These are phyloP conservation scores for Colletotrichum neosansevieriae DNA, from an alignment of 2,329 filamentous ascomycete genomes.

Conservation along the genomic window DNA sequence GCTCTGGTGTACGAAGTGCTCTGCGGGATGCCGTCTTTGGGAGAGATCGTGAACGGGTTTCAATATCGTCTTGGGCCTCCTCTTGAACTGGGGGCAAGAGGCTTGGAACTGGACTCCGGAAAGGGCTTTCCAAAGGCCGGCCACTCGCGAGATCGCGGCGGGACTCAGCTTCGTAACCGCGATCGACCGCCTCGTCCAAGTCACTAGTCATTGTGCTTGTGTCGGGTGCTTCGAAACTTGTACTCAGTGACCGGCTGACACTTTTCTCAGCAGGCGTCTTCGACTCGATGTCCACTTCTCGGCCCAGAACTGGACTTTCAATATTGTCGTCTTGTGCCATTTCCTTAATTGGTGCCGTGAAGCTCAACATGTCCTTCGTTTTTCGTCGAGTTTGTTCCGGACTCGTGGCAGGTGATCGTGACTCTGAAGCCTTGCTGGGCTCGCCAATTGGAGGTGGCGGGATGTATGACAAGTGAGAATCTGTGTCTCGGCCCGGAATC, in stretches of 20 bases:
- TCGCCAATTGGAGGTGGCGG: not conserved
- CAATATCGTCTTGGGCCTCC: slow-evolving; percentile 61
- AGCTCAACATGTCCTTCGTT: slow-evolving; percentile 32
- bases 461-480: too few relatives aligned
- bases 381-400: slow-evolving; percentile 13
- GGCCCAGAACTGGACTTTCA: slow-evolving; percentile 56
- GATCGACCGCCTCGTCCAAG: slow-evolving; percentile 40
- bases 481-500: too few relatives aligned
- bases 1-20: slow-evolving; percentile 48
- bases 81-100: slow-evolving; percentile 65
- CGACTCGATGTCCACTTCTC: slow-evolving; percentile 34
- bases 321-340: slow-evolving; percentile 46
- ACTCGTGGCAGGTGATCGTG: not conserved
- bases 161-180: slow-evolving; percentile 47
- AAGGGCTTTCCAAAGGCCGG: slow-evolving; percentile 36
- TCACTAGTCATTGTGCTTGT: slow-evolving; percentile 33
- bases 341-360: slow-evolving; percentile 37
- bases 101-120: slow-evolving; percentile 57
- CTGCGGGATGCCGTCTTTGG: slow-evolving; percentile 38
- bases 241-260: slow-evolving; percentile 6
- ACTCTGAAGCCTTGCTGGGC: not conserved
- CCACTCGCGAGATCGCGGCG: slow-evolving; percentile 43
- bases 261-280: not conserved
- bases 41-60: slow-evolving; percentile 44
- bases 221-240: not conserved